Evolutionary conservation across 2,329 filamentous ascomycete species (phyloP).

Genomic region (Penicillium sp.): DNA sequence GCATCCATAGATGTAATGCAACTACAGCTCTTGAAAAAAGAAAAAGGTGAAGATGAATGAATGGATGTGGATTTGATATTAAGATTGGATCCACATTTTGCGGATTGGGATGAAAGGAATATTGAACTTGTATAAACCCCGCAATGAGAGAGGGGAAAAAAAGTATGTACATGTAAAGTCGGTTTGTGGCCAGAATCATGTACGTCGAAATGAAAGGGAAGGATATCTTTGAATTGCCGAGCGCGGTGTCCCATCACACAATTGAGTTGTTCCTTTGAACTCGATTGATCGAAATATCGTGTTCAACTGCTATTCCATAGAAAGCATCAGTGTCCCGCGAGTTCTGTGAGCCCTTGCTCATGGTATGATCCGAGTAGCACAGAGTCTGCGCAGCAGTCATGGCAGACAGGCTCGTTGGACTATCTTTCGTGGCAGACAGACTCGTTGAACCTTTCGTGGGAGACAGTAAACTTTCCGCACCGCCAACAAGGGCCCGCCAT

Average conservation of each 20-base stretch:
- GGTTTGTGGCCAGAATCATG: neutral
- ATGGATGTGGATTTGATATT: neutral
- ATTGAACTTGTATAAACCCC: neutral
- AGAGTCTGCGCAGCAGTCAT: slow-evolving; percentile 23
- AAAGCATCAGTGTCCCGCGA: slow-evolving; percentile 18
- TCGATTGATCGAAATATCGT: slow-evolving; percentile 30
- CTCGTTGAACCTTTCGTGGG: slow-evolving; percentile 15
- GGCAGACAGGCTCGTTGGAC: slow-evolving; percentile 12
- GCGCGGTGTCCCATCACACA: slow-evolving; percentile 2
- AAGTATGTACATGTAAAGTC: neutral
- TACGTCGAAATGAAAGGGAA: neutral
- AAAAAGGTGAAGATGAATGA: neutral
- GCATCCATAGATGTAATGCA: neutral
- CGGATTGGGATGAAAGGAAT: neutral
- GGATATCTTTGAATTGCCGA: neutral
- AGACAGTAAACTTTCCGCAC: slow-evolving; percentile 6
- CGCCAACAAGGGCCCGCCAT: slow-evolving; percentile 28
- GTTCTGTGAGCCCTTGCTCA: slow-evolving; percentile 10
- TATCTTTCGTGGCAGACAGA: slow-evolving; percentile 15
- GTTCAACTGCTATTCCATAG: slow-evolving; percentile 30
- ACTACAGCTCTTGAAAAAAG: neutral
- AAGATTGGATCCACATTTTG: neutral
- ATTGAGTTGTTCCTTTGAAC: slow-evolving; percentile 8
- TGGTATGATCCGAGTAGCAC: slow-evolving; percentile 28
- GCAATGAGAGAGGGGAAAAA: neutral